Evolutionary conservation across 2,329 filamentous ascomycete species (phyloP).

Genomic region (Sarocladium brachiariae): DNA sequence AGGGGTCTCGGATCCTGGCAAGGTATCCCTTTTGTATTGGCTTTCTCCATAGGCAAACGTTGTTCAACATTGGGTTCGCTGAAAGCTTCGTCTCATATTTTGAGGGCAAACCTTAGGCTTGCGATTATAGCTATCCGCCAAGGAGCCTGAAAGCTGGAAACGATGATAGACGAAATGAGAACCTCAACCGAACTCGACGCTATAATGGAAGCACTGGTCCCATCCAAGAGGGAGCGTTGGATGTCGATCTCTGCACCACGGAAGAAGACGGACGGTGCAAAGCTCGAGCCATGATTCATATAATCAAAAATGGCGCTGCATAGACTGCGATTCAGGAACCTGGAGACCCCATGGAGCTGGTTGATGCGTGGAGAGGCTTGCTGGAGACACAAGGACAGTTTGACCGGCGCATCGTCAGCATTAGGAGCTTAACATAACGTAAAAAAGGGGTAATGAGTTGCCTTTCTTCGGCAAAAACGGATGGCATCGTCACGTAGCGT

Average conservation of each 20-base stretch:
- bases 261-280: constrained; percentile 1
- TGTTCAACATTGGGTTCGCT: not conserved
- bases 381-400: not conserved
- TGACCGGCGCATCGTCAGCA: not conserved
- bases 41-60: constrained; percentile 1
- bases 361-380: not conserved
- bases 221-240: too few species aligned
- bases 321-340: not conserved
- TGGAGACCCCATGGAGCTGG: not conserved
- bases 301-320: not conserved
- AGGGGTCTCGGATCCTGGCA: not conserved
- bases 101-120: not conserved
- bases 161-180: too few species aligned
- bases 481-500: not conserved
- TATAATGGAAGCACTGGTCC: too few species aligned
- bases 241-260: not conserved
- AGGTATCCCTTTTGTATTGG: not conserved
- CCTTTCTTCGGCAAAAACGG: not conserved
- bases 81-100: not conserved
- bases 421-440: not conserved
- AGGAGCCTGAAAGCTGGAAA: too few species aligned
- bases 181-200: too few species aligned
- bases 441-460: constrained; percentile 3
- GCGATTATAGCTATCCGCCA: too few species aligned
- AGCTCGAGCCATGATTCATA: not conserved